phyloP scores from a whole-genome alignment of 495 filamentous ascomycete genomes.

The Penicillium bovifimosum region DNA sequence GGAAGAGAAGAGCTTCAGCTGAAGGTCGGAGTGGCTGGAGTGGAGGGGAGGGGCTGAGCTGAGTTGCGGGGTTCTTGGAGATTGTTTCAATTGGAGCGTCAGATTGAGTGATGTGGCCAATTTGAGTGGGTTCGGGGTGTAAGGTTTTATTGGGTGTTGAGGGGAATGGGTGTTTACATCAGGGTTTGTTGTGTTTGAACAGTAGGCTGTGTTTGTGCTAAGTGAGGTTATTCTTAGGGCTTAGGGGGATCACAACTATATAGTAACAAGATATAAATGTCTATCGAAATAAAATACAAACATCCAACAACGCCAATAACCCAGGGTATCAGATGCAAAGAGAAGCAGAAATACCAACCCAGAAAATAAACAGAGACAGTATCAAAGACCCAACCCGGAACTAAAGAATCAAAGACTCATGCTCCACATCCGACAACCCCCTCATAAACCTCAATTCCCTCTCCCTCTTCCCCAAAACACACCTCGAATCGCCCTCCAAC shows the following conservation, averaged over 20 bases:
- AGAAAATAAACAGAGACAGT: slow-evolving; percentile 2
- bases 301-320: slow-evolving; percentile 9
- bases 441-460: slow-evolving; percentile 30
- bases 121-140: not conserved
- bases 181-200: not conserved
- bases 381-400: no score
- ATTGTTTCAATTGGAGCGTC: not conserved
- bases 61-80: slow-evolving; percentile 5
- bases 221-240: no score
- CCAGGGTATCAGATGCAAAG: slow-evolving; percentile 29
- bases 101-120: not conserved
- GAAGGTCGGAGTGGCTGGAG: no score
- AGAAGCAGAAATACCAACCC: slow-evolving; percentile 8
- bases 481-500: slow-evolving; percentile 33
- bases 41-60: not conserved
- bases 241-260: no score
- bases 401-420: slow-evolving; percentile 36
- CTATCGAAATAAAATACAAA: not conserved
- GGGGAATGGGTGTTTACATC: not conserved
- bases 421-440: slow-evolving; percentile 31
- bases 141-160: not conserved
- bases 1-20: slow-evolving; percentile 11
- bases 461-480: slow-evolving; percentile 30
- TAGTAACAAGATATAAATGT: no score
- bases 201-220: no score